These are phyloP conservation scores for Fraxinus dipetala DNA, from an alignment of 305 asterid species.

Conservation along the genomic window DNA sequence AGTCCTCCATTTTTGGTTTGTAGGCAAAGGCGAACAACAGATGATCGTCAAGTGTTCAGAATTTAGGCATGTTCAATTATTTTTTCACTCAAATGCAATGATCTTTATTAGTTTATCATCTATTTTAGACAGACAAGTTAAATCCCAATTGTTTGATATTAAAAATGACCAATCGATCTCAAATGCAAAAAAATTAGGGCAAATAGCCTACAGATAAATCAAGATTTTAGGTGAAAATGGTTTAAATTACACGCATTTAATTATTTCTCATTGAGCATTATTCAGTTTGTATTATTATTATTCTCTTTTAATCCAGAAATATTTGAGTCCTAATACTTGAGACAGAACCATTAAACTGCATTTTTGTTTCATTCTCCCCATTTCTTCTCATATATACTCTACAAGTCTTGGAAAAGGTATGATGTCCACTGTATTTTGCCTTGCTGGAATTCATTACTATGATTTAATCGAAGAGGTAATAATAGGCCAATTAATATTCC, in stretches of 20 bases:
- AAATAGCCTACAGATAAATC: not conserved
- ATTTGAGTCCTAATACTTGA: not conserved
- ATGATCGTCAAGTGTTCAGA: not conserved
- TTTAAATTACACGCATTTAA: not conserved
- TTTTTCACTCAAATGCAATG: not conserved
- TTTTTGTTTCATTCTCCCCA: not conserved
- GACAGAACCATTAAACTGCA: not conserved
- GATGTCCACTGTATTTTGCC: not conserved
- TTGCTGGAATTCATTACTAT: not conserved
- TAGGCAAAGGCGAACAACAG: not conserved
- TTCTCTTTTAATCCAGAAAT: not conserved
- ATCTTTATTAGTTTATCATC: not conserved
- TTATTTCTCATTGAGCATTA: not conserved
- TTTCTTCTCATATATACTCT: not conserved
- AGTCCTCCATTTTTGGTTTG: slow-evolving; percentile 22
- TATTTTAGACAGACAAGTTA: slow-evolving; percentile 5
- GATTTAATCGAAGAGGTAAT: not conserved
- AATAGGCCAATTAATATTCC: not conserved
- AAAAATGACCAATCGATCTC: not conserved
- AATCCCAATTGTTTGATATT: slow-evolving; percentile 6
- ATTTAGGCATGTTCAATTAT: slow-evolving; percentile 26
- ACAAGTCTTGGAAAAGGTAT: not conserved
- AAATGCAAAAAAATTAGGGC: not conserved
- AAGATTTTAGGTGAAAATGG: not conserved
- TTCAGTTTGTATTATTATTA: not conserved